These are phyloP conservation scores for Theileria parva DNA, from an alignment of 169 alveolate genomes.

Conservation along the genomic window DNA sequence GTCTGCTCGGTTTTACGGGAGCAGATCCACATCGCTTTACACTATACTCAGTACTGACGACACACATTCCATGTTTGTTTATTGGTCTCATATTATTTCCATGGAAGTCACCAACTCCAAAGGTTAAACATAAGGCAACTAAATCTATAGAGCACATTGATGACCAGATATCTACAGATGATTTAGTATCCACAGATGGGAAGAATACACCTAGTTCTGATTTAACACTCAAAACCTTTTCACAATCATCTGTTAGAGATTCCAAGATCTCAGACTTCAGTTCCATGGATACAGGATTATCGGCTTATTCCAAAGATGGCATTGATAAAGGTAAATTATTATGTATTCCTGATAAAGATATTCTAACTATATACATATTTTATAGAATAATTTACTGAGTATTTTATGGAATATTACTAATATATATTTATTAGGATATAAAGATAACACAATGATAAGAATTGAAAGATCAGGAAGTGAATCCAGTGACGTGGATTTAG, in stretches of 20 bases:
- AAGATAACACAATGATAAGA: not conserved
- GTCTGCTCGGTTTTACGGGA: constrained; percentile 14
- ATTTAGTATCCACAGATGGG: not conserved
- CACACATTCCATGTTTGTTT: constrained; percentile 39
- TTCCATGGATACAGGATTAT: not conserved
- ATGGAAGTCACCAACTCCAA: constrained; percentile 19
- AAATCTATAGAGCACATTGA: not conserved
- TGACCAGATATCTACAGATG: constrained; percentile 11
- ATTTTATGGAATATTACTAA: no score
- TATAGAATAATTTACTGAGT: no score
- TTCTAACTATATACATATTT: no score
- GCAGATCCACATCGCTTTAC: constrained; percentile 19
- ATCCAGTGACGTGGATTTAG: constrained; percentile 9
- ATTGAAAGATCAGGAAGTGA: not conserved
- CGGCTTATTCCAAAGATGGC: not conserved
- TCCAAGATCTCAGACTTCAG: not conserved
- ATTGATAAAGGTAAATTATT: not conserved
- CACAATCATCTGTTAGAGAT: not conserved
- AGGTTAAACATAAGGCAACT: not conserved
- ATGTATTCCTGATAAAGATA: no score
- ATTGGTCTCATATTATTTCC: constrained; percentile 22
- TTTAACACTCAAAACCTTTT: not conserved
- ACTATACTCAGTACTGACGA: constrained; percentile 6
- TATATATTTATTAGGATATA: not conserved
- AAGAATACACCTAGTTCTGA: not conserved